Percentiles rank a stretch among this genome's conserved stretches.
phyloP scores from a whole-genome alignment of 305 asterid genomes.

The Andrographis paniculata region DNA sequence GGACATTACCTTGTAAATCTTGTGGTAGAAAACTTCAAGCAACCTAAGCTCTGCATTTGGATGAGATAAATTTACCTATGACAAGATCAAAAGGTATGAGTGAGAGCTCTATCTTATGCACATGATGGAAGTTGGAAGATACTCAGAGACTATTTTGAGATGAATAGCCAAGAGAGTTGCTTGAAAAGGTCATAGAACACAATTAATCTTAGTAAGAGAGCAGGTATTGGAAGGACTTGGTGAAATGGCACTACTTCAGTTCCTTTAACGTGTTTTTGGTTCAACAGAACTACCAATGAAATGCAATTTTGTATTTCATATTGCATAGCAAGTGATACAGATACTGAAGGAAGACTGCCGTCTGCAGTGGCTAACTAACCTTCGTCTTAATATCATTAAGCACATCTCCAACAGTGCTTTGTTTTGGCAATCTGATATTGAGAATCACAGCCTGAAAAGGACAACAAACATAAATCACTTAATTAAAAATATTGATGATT shows the following conservation, averaged over 20 bases:
- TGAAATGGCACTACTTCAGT: background rate
- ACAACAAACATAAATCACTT: constrained; percentile 3
- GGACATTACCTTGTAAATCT: constrained; percentile 51
- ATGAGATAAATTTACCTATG: constrained; percentile 63
- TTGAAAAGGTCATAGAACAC: background rate
- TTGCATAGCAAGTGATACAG: background rate
- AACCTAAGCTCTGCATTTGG: constrained; percentile 61
- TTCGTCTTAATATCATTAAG: constrained; percentile 63
- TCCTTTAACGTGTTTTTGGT: background rate
- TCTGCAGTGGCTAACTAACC: constrained; percentile 33
- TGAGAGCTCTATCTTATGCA: background rate
- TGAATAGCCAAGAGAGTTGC: background rate
- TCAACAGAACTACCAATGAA: background rate
- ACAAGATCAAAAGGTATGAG: constrained; percentile 6
- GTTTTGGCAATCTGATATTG: constrained; percentile 61
- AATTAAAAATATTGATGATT: too few species aligned
- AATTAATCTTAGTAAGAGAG: background rate
- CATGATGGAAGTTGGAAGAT: too few species aligned
- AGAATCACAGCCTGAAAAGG: constrained; percentile 44
- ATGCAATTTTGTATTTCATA: background rate
- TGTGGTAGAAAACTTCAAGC: constrained; percentile 70
- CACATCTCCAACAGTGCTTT: constrained; percentile 64
- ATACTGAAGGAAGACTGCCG: background rate
- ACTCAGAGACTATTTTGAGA: too few species aligned
- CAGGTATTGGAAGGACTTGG: background rate